Base-by-base conservation (phyloP, 169 alveolate species). In the Neospora caninum region DNA sequence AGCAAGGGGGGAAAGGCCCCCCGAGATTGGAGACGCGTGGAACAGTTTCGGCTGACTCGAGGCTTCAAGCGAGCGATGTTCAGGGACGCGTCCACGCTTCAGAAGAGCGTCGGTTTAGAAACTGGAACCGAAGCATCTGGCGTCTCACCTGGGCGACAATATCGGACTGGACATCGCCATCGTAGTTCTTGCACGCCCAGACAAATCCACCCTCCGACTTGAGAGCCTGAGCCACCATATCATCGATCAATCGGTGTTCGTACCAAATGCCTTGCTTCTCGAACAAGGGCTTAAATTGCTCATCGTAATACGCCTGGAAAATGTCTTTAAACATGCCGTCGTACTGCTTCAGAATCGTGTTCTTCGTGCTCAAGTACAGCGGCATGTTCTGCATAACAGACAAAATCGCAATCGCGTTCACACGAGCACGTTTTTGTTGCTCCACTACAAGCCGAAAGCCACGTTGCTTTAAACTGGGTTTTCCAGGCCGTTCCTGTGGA, bases 171-270 rank as follows among this genome's bases (percentile, higher is more conserved):
- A 98, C 99, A 95, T 99, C 99, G 38, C 99, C 99, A 94, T 99
- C 99, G 96, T 99, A 98, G 97, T 98, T 99, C 97, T 99, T 99
- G 97, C 99, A 98, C n/a, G 99, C 99, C 99, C 99, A 99, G 53
- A 99, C 99, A 95, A 98, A 99, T 70, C 99, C 99, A 41, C 99
- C 99, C 58, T 97, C 97, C 9, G 98, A 96, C 97, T 99, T 99
- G 67, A 98, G 94, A 41, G 98, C 98, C 94, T 97, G 98, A 54
- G 99, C 99, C 29, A 98, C 99, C 99, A 99, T 99, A 92, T 99
- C 99, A 94, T 99, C 99, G 91, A 99, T 99, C n/a, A 99, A 97
- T 92, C 99, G 98, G 95, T 98, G 99, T 96, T 98, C 99, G 94
- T 95, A 98, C 95, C 96, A 96, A 18, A 98, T 93, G 86, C 98